These are phyloP conservation scores for Nicotiana tomentosiformis DNA, from an alignment of 257 asterid species.

Conservation along the genomic window DNA sequence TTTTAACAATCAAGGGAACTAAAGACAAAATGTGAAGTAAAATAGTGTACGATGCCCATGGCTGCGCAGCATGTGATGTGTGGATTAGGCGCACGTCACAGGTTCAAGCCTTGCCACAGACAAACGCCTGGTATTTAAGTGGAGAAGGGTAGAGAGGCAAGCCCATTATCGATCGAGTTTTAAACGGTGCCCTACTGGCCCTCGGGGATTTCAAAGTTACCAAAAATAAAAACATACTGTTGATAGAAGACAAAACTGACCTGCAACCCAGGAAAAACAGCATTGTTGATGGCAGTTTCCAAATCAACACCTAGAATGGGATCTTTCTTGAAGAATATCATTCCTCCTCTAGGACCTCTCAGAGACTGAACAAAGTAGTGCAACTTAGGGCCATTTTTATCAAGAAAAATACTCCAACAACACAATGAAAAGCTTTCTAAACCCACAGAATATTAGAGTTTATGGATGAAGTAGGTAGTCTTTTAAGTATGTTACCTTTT, in stretches of 20 bases:
- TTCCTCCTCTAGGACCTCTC: conserved; percentile 97
- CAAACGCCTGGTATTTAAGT: no score
- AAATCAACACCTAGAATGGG: conserved; percentile 77
- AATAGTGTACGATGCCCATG: no score
- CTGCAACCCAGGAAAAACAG: conserved; percentile 95
- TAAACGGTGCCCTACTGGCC: no score
- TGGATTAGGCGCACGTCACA: no score
- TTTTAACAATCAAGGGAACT: background rate
- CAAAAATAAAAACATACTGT: background rate
- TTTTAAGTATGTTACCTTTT: background rate
- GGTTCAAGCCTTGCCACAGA: no score
- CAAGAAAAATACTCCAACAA: background rate
- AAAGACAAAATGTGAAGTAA: background rate
- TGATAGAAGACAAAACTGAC: conserved; percentile 26
- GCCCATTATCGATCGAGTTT: no score
- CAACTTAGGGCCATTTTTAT: no score
- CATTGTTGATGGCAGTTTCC: conserved; percentile 82
- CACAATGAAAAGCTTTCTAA: background rate
- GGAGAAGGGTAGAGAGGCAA: no score
- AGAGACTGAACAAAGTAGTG: conserved; percentile 50
- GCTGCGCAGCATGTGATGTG: no score
- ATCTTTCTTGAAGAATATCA: conserved; percentile 93
- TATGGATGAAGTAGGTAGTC: background rate
- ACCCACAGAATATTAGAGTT: background rate
- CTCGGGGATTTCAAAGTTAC: no score